These are phyloP conservation scores for Haematococcus sp. DNA, from an alignment of 139 green algal genomes.

Conservation along the genomic window DNA sequence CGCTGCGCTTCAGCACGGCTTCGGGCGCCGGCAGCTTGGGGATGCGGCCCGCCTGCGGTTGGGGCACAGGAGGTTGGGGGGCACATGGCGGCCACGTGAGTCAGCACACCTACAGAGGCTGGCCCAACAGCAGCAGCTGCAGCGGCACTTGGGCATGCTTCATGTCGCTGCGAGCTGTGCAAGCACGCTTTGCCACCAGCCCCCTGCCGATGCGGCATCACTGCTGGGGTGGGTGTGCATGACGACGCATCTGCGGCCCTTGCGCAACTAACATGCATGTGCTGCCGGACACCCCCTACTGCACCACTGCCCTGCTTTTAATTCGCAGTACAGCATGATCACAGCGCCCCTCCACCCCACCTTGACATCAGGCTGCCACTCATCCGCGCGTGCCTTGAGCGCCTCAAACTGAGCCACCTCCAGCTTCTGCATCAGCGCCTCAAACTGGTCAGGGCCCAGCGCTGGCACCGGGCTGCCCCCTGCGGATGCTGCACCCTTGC, in stretches of 20 bases:
- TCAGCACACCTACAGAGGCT: too few relatives aligned
- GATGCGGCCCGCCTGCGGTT: slow-evolving; percentile 17
- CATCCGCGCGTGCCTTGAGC: slow-evolving; percentile 29
- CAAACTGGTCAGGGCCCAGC: slow-evolving; percentile 25
- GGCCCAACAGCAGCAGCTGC: too few relatives aligned
- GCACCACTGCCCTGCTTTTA: too few relatives aligned
- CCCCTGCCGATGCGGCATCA: too few relatives aligned
- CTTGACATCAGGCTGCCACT: slow-evolving; percentile 15
- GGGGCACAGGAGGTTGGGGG: background rate
- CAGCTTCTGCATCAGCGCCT: slow-evolving; percentile 34
- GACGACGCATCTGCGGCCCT: too few relatives aligned
- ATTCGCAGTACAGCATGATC: background rate
- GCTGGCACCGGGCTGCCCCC: background rate
- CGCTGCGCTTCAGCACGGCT: slow-evolving; percentile 23
- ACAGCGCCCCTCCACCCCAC: background rate
- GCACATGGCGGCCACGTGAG: background rate
- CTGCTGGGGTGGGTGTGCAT: too few relatives aligned
- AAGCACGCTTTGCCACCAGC: slow-evolving; percentile 1
- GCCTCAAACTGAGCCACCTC: slow-evolving; percentile 38
- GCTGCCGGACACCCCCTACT: too few relatives aligned
- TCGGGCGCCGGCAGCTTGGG: slow-evolving; percentile 33
- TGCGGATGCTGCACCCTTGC: background rate
- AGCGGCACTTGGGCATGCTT: too few relatives aligned
- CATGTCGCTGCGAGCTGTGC: too few relatives aligned
- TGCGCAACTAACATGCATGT: too few relatives aligned